phyloP scores from a whole-genome alignment of 2,329 filamentous ascomycete species.

The Cercospora janseana region DNA sequence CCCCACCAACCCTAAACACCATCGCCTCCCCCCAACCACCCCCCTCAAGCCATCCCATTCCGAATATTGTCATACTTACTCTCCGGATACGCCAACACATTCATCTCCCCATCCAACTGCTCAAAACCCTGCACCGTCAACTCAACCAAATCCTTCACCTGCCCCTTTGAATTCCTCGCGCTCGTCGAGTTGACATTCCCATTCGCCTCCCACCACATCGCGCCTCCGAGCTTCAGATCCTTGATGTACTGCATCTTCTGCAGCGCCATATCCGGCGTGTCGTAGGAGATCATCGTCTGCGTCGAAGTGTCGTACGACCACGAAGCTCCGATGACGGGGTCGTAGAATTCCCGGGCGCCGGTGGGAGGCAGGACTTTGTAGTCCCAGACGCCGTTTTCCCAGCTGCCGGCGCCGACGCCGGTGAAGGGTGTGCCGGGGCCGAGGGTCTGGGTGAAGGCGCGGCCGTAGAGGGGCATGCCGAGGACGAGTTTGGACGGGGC shows the following conservation, averaged over 20 bases:
- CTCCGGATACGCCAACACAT: conserved; percentile 52
- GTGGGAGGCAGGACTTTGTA: conserved; percentile 74
- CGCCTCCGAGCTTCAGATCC: conserved; percentile 69
- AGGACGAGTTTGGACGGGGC: conserved; percentile 71
- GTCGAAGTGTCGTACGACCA: conserved; percentile 69
- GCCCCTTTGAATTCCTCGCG: conserved; percentile 38
- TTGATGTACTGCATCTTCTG: conserved; percentile 71
- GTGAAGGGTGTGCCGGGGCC: conserved; percentile 67
- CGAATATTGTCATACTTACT: conserved; percentile 56
- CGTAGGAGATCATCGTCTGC: conserved; percentile 72
- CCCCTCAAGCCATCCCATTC: conserved; percentile 37
- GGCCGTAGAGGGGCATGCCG: conserved; percentile 89
- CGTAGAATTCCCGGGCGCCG: conserved; percentile 63
- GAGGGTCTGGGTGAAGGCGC: conserved; percentile 74
- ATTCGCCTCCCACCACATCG: conserved; percentile 95
- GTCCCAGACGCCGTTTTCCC: conserved; percentile 83
- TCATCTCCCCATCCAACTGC: conserved; percentile 48
- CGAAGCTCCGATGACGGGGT: conserved; percentile 65
- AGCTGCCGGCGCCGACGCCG: conserved; percentile 74
- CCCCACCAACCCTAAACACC: not conserved
- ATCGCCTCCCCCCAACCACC: not conserved
- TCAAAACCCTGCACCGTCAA: conserved; percentile 41
- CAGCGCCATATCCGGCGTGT: conserved; percentile 63
- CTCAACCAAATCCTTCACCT: conserved; percentile 50
- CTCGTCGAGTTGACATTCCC: conserved; percentile 56